Base-by-base conservation (phyloP, 345 rosid genomes). In the Lepidium africanum region DNA sequence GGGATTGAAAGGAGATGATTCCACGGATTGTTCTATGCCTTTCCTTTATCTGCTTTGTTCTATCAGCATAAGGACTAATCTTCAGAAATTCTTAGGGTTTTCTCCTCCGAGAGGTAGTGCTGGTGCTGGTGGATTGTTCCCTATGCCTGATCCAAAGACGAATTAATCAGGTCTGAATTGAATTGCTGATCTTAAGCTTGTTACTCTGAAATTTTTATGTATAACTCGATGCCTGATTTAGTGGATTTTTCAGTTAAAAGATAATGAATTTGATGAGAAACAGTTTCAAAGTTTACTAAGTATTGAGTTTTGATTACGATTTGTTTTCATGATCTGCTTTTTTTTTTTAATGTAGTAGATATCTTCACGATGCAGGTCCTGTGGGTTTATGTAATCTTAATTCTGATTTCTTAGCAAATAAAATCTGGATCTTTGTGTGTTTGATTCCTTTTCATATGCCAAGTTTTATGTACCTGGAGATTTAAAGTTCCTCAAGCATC, bases 21-120 rank as follows among this genome's bases (percentile, higher is more conserved):
- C 87, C n/a, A 87, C 98, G 10, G 98, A 92, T 70, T 92, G 96
- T 45, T 87, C 96, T 14, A 92, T 92, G 98, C 91, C 90, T 9
- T 89, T 92, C 69, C 69, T 89, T 56, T 87, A 89, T 57, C 81
- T 89, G 59, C 69, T 87, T 38, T 87, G 95, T 67, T 89, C 96
- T 38, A 90, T 92, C 16, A 89, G 96, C 52, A 87, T 89, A 23
- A 84, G 96, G 38, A 86, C 96, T 15, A 92, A 89, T 76, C 76
- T 89, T 23, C 92, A 88, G 89, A 86, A 84, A 81, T 86, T 85
- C 65, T 71, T 84, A 6, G 88, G 91, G 5, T 86, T 86, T 63
- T 86, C 88, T 15, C 93, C 93, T 2, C 93, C 91, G 3, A 78
- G 96, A 25, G 92, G 87, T 17, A 80, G 78, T 36, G 77, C 79